Percentiles rank a stretch among this genome's conserved stretches.
phyloP scores from a whole-genome alignment of 192 early-diverging fungal species.

The Backusella tarrabulga region DNA sequence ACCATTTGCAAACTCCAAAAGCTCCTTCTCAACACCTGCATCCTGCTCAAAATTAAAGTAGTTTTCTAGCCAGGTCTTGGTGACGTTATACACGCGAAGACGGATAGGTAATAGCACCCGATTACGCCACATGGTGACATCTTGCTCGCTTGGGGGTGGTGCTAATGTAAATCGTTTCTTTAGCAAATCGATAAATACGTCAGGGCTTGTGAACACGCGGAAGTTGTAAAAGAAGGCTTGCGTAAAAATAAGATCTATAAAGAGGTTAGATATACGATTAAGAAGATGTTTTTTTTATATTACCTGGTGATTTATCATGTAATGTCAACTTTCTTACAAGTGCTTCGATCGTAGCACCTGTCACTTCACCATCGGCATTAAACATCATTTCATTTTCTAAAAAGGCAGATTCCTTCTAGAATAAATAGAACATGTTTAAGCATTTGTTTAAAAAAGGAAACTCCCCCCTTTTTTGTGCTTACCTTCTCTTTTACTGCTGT shows the following conservation, averaged over 20 bases:
- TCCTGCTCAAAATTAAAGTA: slow-evolving; percentile 66
- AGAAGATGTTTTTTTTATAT: neutral
- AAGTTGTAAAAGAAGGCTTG: slow-evolving; percentile 84
- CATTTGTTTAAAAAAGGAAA: neutral
- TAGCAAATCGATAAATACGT: slow-evolving; percentile 62
- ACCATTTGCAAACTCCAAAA: slow-evolving; percentile 55
- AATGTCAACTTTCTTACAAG: slow-evolving; percentile 70
- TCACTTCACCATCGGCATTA: slow-evolving; percentile 69
- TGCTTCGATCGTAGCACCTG: slow-evolving; percentile 67
- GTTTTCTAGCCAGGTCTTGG: slow-evolving; percentile 81
- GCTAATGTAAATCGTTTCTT: slow-evolving; percentile 62
- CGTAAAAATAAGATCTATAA: slow-evolving; percentile 56
- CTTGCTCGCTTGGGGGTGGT: slow-evolving; percentile 40
- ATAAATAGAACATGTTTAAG: neutral
- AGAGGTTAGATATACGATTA: neutral
- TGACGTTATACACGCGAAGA: slow-evolving; percentile 69
- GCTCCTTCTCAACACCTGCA: slow-evolving; percentile 37
- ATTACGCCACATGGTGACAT: slow-evolving; percentile 56
- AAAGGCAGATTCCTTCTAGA: neutral
- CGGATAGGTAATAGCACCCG: slow-evolving; percentile 53
- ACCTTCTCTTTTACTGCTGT: neutral
- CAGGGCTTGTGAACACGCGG: slow-evolving; percentile 74
- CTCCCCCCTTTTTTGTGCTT: neutral
- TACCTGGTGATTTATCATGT: slow-evolving; percentile 52
- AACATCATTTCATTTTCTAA: slow-evolving; percentile 17